Percentiles rank a stretch among this genome's conserved stretches.
Conservation (phyloP, 768 basidiomycete species). For the Tylopilus plumbeoviolaceoides region DNA sequence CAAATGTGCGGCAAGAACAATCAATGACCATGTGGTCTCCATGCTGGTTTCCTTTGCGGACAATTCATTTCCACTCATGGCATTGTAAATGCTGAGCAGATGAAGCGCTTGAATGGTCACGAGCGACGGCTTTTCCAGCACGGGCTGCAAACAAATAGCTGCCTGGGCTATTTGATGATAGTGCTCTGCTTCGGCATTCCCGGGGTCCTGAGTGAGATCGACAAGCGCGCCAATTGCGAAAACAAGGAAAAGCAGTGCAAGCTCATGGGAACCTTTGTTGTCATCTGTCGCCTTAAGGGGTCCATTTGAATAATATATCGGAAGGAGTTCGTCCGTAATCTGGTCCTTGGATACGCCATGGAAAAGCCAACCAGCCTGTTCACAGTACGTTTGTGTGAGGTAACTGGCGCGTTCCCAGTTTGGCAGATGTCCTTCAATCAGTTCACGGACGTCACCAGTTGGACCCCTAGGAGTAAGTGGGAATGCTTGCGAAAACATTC, state of each 20-base stretch:
- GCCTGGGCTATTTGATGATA: slow-evolving; percentile 63
- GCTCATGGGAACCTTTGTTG: slow-evolving; percentile 43
- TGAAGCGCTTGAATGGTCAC: slow-evolving; percentile 69
- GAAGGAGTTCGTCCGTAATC: slow-evolving; percentile 40
- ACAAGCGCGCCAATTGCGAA: slow-evolving; percentile 54
- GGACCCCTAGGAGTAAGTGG: slow-evolving; percentile 61
- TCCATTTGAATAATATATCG: slow-evolving; percentile 36
- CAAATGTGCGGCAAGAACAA: slow-evolving; percentile 62
- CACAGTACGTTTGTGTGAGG: slow-evolving; percentile 43
- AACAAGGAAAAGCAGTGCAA: slow-evolving; percentile 44
- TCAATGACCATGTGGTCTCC: slow-evolving; percentile 68
- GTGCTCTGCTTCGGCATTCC: slow-evolving; percentile 49
- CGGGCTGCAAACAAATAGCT: slow-evolving; percentile 61
- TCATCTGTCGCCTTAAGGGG: slow-evolving; percentile 29
- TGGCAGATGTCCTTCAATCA: slow-evolving; percentile 55
- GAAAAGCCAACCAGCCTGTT: slow-evolving; percentile 51
- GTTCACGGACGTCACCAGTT: slow-evolving; percentile 40
- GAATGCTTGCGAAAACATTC: slow-evolving; percentile 56
- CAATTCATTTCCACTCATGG: slow-evolving; percentile 62
- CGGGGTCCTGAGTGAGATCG: slow-evolving; percentile 29
- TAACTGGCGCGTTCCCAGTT: slow-evolving; percentile 44
- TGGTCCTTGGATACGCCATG: slow-evolving; percentile 45
- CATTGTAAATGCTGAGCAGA: slow-evolving; percentile 65
- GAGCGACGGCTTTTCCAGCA: slow-evolving; percentile 67
- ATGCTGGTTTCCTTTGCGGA: slow-evolving; percentile 57